phyloP scores from a whole-genome alignment of 768 basidiomycete species.

The Mrakia hoshinonis region DNA sequence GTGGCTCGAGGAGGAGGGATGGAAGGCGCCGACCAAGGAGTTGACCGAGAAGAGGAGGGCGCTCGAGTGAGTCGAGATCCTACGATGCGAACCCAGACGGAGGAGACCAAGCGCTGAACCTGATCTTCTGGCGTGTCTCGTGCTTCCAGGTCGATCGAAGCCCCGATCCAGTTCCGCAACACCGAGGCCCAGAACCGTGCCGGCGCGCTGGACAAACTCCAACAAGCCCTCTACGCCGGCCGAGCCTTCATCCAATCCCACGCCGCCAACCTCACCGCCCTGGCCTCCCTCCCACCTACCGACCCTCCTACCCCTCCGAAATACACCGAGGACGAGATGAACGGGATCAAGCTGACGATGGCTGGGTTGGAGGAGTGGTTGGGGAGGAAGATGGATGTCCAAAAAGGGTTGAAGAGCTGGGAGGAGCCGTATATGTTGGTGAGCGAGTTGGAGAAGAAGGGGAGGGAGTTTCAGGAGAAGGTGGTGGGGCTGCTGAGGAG shows the following conservation, averaged over 20 bases:
- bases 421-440: conserved; percentile 81
- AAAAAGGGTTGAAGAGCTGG: conserved; percentile 61
- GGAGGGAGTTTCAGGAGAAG: conserved; percentile 68
- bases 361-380: conserved; percentile 79
- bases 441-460: conserved; percentile 73
- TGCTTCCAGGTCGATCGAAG: conserved; percentile 56
- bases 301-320: conserved; percentile 41
- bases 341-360: conserved; percentile 63
- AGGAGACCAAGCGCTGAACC: too few relatives aligned
- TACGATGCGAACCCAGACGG: too few relatives aligned
- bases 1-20: conserved; percentile 80
- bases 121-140: too few relatives aligned
- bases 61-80: conserved; percentile 69
- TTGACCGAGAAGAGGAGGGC: conserved; percentile 66
- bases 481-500: conserved; percentile 35
- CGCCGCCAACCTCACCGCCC: conserved; percentile 59
- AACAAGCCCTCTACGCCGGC: conserved; percentile 51
- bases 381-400: conserved; percentile 67
- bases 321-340: conserved; percentile 81
- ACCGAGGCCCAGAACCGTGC: conserved; percentile 82
- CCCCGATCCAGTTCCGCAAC: conserved; percentile 75
- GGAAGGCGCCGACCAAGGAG: conserved; percentile 66
- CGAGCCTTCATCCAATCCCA: conserved; percentile 76
- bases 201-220: conserved; percentile 76
- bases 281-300: conserved; percentile 43